Evolutionary conservation across 1,139 yeast genomes (phyloP), one percentile per base, ranked within the genome.

Genomic region (Diutina mesorugosa): DNA sequence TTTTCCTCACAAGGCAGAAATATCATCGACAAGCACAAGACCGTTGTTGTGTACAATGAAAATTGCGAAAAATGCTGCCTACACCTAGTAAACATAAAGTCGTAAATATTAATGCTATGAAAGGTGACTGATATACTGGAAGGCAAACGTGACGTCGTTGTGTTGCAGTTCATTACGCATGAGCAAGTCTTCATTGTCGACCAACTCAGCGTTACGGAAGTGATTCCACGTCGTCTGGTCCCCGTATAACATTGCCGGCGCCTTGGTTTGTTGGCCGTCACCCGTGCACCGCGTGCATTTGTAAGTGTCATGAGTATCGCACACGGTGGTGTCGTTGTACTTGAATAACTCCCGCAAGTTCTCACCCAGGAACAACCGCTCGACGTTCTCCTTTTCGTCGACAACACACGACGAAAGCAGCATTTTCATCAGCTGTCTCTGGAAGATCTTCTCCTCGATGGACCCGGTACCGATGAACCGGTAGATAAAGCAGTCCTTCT

Each of bases 151-250:
- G 41, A 95, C 83, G 55, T 88, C 90, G 53, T 82, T 77, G 62
- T 80, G 81, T 29, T 79, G 76, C 28, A 78, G 72, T 67, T 93
- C 99, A 65, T 86, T 90, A 59, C 83, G 79, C 58, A 93, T 72
- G 56, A 93, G 72, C 58, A 81, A 77, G 66, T 93, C 99, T 64
- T 90, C 88, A 51, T 91, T 89, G 47, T 72, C 70, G 28, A 69
- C 72, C 64, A 93, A 73, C 1, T 80, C 81, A 3, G 72, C 77
- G 60, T 80, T 88, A 58, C 85, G 79, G 60, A 88, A 77, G 70
- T 93, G 99, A 67, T 93, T 91, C 99, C 99, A 93, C 0, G 97
- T 85, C 0, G 97, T 93, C 0, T 98, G 89, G 70, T 95, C 99
- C 61, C 99, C 99, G 66, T 95, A 95, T 50, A 93, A 74, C 96